Evolutionary conservation across 352 stramenopile species (phyloP).

Genomic region (Phytophthora lateralis): DNA sequence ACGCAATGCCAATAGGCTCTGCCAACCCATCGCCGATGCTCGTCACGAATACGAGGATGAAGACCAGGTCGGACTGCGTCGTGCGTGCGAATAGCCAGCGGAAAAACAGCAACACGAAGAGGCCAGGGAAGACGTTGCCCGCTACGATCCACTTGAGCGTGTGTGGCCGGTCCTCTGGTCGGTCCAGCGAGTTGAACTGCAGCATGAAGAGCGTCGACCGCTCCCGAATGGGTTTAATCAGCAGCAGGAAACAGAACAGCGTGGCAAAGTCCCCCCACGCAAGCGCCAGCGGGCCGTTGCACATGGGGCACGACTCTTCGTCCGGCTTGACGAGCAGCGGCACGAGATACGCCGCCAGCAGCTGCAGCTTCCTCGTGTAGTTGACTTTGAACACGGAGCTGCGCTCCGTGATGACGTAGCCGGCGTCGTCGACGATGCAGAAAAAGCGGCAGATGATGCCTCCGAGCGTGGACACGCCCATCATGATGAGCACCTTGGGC

Average conservation of each 20-base stretch:
- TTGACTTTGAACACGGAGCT: conserved; percentile 89
- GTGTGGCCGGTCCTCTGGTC: conserved; percentile 79
- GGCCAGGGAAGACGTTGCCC: conserved; percentile 78
- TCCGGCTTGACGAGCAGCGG: conserved; percentile 77
- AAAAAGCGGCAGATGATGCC: conserved; percentile 84
- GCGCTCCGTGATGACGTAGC: conserved; percentile 86
- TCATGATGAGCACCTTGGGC: conserved; percentile 84
- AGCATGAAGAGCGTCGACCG: conserved; percentile 86
- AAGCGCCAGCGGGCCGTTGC: conserved; percentile 63
- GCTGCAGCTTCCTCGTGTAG: conserved; percentile 85
- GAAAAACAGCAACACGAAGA: conserved; percentile 89
- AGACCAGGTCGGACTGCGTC: conserved; percentile 77
- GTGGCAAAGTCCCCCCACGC: conserved; percentile 87
- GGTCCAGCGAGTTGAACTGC: conserved; percentile 88
- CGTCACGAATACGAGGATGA: conserved; percentile 86
- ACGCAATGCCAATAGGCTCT: conserved; percentile 79
- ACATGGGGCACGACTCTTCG: conserved; percentile 40
- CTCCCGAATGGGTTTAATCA: conserved; percentile 86
- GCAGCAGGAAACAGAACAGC: conserved; percentile 78
- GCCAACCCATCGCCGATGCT: conserved; percentile 81
- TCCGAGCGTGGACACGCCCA: conserved; percentile 76
- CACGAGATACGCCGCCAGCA: conserved; percentile 82
- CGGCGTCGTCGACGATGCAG: conserved; percentile 80
- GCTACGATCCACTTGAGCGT: conserved; percentile 84
- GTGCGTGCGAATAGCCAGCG: conserved; percentile 81